phyloP scores from a whole-genome alignment of 2,329 filamentous ascomycete species.

The Camptophora hylomeconis region DNA sequence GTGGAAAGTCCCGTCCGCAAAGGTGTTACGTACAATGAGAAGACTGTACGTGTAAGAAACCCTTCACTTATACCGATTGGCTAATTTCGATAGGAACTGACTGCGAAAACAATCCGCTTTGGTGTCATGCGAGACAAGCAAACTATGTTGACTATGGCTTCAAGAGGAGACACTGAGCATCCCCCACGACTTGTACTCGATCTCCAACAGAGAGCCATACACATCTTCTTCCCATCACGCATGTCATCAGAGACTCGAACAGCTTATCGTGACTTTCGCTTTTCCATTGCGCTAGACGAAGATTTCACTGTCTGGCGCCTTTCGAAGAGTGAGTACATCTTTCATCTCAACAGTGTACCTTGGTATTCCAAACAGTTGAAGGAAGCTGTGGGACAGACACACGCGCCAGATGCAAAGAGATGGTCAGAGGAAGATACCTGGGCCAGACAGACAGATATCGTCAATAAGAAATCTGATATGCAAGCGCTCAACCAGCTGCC shows the following conservation, averaged over 20 bases:
- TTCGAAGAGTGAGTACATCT: constrained; percentile 7
- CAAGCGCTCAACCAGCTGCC: constrained; percentile 20
- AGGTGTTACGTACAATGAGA: constrained; percentile 10
- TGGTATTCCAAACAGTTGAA: constrained; percentile 15
- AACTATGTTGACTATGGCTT: constrained; percentile 12
- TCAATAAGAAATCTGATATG: constrained; percentile 29
- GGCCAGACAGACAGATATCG: constrained; percentile 52
- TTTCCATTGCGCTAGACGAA: constrained; percentile 16
- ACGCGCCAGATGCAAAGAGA: constrained; percentile 25
- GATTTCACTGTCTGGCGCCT: constrained; percentile 9
- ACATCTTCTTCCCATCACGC: constrained; percentile 28
- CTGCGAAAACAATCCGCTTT: constrained; percentile 10
- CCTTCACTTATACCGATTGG: too few relatives aligned
- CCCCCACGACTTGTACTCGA: constrained; percentile 27
- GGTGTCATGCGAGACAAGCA: constrained; percentile 10
- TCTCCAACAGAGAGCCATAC: constrained; percentile 26
- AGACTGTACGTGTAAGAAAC: constrained; percentile 8
- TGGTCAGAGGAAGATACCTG: constrained; percentile 48
- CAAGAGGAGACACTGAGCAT: constrained; percentile 12
- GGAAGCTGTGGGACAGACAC: constrained; percentile 22
- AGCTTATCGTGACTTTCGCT: constrained; percentile 13
- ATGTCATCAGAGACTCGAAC: constrained; percentile 9
- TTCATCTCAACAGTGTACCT: constrained; percentile 14
- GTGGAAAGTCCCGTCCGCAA: constrained; percentile 10
- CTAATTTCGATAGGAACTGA: neutral